Conservation (phyloP, 768 basidiomycete species). For the Lyophyllum semitale region DNA sequence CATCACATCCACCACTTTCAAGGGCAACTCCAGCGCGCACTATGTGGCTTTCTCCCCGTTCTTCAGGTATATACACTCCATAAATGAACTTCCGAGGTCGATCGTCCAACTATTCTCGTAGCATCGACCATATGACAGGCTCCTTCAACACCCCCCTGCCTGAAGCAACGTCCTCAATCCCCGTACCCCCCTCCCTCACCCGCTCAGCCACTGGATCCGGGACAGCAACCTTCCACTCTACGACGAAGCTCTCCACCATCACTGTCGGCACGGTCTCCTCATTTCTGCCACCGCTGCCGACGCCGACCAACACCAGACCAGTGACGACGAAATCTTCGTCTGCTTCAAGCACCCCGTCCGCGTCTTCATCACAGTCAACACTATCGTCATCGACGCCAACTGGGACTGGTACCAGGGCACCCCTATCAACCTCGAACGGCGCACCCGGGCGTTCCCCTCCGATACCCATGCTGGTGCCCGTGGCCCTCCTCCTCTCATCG, state of each 20-base stretch:
- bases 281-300: conserved; percentile 20
- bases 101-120: conserved; percentile 24
- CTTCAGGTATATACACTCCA: conserved; percentile 46
- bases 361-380: conserved; percentile 13
- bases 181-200: conserved; percentile 42
- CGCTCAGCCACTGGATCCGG: conserved; percentile 22
- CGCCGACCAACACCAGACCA: not conserved
- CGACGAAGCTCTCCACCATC: conserved; percentile 39
- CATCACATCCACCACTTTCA: conserved; percentile 44
- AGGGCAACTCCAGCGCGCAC: conserved; percentile 25
- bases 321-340: not conserved
- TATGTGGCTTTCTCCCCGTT: conserved; percentile 52
- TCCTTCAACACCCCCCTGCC: conserved; percentile 51
- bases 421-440: conserved; percentile 11
- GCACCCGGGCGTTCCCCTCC: not conserved
- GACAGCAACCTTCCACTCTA: conserved; percentile 28
- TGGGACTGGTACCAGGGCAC: conserved; percentile 4
- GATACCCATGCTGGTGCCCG: not conserved
- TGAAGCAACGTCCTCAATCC: conserved; percentile 45
- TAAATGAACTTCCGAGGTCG: not conserved
- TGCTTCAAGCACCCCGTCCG: conserved; percentile 7
- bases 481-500: not conserved
- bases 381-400: conserved; percentile 15
- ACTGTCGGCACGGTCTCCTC: conserved; percentile 36
- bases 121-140: conserved; percentile 62